Conservation (phyloP, 371 early-diverging fungal species). For the Catenaria anguillulae region DNA sequence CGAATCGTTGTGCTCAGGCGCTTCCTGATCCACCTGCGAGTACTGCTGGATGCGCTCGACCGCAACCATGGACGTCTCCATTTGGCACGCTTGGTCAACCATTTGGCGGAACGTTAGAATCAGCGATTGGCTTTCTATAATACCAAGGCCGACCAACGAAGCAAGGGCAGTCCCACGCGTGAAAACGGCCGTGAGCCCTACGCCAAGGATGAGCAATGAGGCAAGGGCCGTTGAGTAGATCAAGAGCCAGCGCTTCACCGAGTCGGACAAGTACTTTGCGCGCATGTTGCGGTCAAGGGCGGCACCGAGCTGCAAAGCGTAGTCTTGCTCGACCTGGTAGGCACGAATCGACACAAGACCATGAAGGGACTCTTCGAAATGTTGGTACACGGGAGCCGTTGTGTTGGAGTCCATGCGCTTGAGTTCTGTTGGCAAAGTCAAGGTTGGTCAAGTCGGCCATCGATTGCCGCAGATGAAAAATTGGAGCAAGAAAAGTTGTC, state of each 20-base stretch:
- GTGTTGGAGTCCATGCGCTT: slow-evolving; percentile 65
- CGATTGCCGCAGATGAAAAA: too few relatives aligned
- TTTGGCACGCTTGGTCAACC: not conserved
- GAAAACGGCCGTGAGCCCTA: slow-evolving; percentile 15
- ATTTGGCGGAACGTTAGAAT: not conserved
- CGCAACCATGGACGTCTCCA: not conserved
- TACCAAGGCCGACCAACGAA: not conserved
- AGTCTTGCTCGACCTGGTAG: slow-evolving; percentile 51
- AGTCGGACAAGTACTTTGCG: slow-evolving; percentile 60
- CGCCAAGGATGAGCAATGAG: slow-evolving; percentile 7
- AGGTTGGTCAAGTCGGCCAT: too few relatives aligned
- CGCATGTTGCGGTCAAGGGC: slow-evolving; percentile 60
- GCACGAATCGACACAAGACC: slow-evolving; percentile 74
- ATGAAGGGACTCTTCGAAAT: slow-evolving; percentile 40
- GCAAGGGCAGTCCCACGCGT: not conserved
- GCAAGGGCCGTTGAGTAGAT: slow-evolving; percentile 68
- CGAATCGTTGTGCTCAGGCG: slow-evolving; percentile 21
- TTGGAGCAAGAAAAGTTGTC: too few relatives aligned
- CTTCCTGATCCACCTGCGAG: slow-evolving; percentile 62
- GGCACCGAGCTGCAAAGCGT: slow-evolving; percentile 48
- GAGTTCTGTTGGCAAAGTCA: too few relatives aligned
- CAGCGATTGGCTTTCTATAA: not conserved
- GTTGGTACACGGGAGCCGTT: slow-evolving; percentile 66
- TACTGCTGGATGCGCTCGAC: slow-evolving; percentile 80
- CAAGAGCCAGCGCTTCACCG: slow-evolving; percentile 79